Base-by-base conservation (phyloP, 306 rosid genomes). In the Cicer pinnatifidum region DNA sequence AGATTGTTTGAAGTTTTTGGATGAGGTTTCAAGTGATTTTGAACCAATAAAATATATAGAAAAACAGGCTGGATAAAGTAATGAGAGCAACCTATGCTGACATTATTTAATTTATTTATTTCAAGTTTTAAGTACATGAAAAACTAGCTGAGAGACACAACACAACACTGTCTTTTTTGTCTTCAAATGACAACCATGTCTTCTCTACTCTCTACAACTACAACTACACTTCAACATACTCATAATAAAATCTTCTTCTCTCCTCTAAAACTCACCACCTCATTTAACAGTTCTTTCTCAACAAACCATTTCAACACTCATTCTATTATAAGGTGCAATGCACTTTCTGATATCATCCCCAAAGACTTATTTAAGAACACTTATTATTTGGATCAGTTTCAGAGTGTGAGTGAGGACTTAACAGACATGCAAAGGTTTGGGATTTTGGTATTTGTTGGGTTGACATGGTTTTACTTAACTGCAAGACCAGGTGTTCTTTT, bases 401-500 rank as follows among this genome's bases (percentile, higher is more conserved):
- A 86, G 62, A 80, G 81, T 53, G 69, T 75, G 16, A 79, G 84
- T 5, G 91, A 72, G 59, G 88, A 84, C 0, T 75, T 94, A 23
- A 69, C 91, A 17, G 96, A 91, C 11, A 73, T 75, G 8, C 91
- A 89, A 88, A 89, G 70, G 45, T 89, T 92, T 93, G 90, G 86
- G 6, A 65, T 85, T 43, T 58, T 91, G 2, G 47, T 74, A 47
- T 59, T 91, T 72, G 91, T 83, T 43, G 99, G 95, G 41, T 0
- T 91, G 28, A 76, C 84, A 0, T 94, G 97, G 99, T 53, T 88
- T 56, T 94, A 94, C 81, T 75, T 91, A 57, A 94, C 96, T 51
- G 91, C 96, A 12, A 87, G 99, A 84, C 99, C 99, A 0, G 99
- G 97, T 61, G 91, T 94, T 48, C 93, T 94, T 23, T 6, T 94